Evolutionary conservation across 352 stramenopile genomes (phyloP), one percentile per base, ranked within the genome.

Genomic region (Pythium sp.): DNA sequence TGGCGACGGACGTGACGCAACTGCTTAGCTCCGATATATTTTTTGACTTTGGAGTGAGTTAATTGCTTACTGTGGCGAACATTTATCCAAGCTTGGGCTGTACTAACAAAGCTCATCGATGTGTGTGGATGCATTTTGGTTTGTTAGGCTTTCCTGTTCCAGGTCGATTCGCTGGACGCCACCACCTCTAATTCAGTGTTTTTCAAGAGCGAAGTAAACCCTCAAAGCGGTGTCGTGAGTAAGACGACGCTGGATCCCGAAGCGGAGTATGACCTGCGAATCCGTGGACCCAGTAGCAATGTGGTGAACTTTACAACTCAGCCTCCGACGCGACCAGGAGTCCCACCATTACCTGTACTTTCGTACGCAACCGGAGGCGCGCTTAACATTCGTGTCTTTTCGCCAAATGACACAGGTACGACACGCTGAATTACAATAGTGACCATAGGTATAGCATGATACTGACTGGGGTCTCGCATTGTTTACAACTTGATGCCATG

Each of bases 41-140:
- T 51, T 89, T 91, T 36, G 82, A 91, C 3, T 87, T 86, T 66
- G 74, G 57, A 5, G 82, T 90, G 75, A 61, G 78, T 65, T 9
- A 5, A 26, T 46, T 67, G 28, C 18, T 55, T n/a, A 2, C 22
- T 55, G 6, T 59, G n/a, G 15, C 8, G 15, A 3, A 41, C 26
- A 14, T 36, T 38, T 28, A 11, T 22, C 14, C 2, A 20, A 20
- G 3, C 2, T 12, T 34, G 22, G 9, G 3, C 12, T n/a, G 47
- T 9, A 22, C 36, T 47, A 34, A 62, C 24, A 4, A 6, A 2
- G 0, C 46, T 14, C 30, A 18, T 62, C 47, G 32, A 36, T 70
- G 47, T 1, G 12, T 7, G 14, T 6, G 20, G 0, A 68, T 11
- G 43, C 53, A 8, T 32, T 5, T 41, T 59, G 58, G 58, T 22